phyloP scores from a whole-genome alignment of 2,329 filamentous ascomycete species.

The Cercospora sp. region DNA sequence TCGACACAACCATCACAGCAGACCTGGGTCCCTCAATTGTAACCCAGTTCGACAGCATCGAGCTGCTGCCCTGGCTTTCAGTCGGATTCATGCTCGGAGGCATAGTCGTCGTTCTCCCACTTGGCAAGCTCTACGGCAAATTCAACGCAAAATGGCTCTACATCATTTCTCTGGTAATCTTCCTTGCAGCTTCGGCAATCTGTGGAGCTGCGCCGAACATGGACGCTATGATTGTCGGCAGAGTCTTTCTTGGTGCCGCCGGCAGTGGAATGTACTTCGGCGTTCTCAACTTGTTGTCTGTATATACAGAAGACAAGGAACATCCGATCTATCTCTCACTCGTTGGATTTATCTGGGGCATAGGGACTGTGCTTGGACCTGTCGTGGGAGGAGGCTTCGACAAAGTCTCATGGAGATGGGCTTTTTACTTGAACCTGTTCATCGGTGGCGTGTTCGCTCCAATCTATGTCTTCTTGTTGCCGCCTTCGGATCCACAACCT shows the following conservation, averaged over 20 bases:
- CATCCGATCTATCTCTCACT: background rate
- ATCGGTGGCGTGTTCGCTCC: background rate
- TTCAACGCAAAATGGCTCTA: conserved; percentile 36
- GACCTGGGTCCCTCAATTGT: background rate
- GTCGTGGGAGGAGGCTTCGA: background rate
- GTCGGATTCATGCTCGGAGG: conserved; percentile 34
- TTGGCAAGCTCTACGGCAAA: conserved; percentile 31
- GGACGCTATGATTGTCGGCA: conserved; percentile 37
- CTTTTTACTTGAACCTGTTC: background rate
- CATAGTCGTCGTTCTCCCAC: conserved; percentile 27
- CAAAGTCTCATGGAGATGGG: background rate
- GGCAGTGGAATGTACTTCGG: background rate
- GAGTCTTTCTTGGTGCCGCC: conserved; percentile 43
- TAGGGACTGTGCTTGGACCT: background rate
- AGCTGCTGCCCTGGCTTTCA: conserved; percentile 34
- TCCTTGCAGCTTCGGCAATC: conserved; percentile 34
- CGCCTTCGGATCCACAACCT: background rate
- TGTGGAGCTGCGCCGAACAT: conserved; percentile 39
- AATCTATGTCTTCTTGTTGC: background rate
- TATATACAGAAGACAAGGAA: background rate
- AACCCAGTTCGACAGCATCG: conserved; percentile 15
- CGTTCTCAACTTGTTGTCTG: background rate
- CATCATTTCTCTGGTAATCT: conserved; percentile 32
- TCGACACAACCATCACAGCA: background rate
- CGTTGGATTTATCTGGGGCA: background rate